Percentiles rank a stretch among this genome's conserved stretches.
Conservation (phyloP, 2,329 filamentous ascomycete species). For the Aureobasidium pullulans region DNA sequence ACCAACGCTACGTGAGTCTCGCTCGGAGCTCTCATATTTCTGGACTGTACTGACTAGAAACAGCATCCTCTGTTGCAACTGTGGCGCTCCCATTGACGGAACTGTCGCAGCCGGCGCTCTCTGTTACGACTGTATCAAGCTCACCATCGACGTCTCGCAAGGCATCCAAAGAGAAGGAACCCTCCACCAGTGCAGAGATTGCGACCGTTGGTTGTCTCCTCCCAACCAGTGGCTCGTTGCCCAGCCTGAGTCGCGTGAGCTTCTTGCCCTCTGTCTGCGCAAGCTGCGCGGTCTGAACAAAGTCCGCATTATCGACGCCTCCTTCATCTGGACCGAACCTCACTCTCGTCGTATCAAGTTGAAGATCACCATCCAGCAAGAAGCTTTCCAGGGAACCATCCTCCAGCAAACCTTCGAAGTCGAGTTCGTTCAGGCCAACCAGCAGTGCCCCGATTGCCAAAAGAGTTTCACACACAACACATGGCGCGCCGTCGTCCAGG, state of each 20-base stretch:
- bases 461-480: slow-evolving; percentile 97
- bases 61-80: slow-evolving; percentile 97
- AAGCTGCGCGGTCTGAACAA: slow-evolving; percentile 81
- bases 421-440: slow-evolving; percentile 79
- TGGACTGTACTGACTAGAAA: slow-evolving; percentile 15
- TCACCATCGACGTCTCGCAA: slow-evolving; percentile 85
- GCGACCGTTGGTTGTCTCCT: slow-evolving; percentile 86
- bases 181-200: slow-evolving; percentile 87
- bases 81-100: slow-evolving; percentile 90
- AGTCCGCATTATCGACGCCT: slow-evolving; percentile 89
- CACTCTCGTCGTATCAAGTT: slow-evolving; percentile 88
- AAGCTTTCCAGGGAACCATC: slow-evolving; percentile 58
- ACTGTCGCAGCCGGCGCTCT: slow-evolving; percentile 78
- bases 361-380: slow-evolving; percentile 85
- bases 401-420: slow-evolving; percentile 95
- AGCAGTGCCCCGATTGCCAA: slow-evolving; percentile 89
- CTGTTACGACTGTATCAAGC: slow-evolving; percentile 92
- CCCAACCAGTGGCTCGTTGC: slow-evolving; percentile 82
- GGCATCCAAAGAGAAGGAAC: slow-evolving; percentile 87
- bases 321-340: slow-evolving; percentile 97
- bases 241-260: slow-evolving; percentile 77
- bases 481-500: slow-evolving; percentile 88
- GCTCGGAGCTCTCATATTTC: slow-evolving; percentile 16
- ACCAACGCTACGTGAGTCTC: slow-evolving; percentile 13
- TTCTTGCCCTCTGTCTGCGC: slow-evolving; percentile 83